Evolutionary conservation across 2,329 filamentous ascomycete species (phyloP), one percentile per base, ranked within the genome.

Genomic region (Cordyceps javanica): DNA sequence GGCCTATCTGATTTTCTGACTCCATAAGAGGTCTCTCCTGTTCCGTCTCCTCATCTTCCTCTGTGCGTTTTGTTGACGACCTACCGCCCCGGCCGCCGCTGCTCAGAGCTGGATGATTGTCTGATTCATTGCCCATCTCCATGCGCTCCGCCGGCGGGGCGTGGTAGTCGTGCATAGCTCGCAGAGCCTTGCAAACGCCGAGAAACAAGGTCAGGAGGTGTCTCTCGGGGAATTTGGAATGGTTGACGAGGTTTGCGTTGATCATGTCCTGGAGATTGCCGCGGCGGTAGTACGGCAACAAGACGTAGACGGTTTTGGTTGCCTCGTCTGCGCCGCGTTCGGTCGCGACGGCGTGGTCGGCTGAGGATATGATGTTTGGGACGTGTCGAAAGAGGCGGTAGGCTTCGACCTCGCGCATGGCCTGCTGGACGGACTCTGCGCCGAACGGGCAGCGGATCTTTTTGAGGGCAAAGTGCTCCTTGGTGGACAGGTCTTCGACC

Each of bases 361-460:
- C 79, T 63, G 85, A 85, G 67, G 88, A 87, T 70, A 97, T 96
- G 72, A 97, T 94, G 73, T 91, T 91, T 10, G 87, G 84, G 62
- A 90, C 84, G 64, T 87, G 86, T 57, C 85, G 78, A 76, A 99
- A 99, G 60, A 97, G 84, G 63, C 87, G 87, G 78, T 99, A 99
- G 51, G 94, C 93, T 72, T 97, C 93, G 61, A 97, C 94, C 77
- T 99, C 94, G 72, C 93, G 93, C 81, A 97, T 88, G 53, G 94
- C 94, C 71, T 90, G 91, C 64, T 91, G 86, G 59, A 99, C 93
- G 26, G 91, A 96, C 78, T 99, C 94, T 73, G 94, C 89, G 64
- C 94, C 94, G 69, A 99, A 97, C 5, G 94, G 93, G 79, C 94
- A 99, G 70, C 93, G 88, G 73, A 99, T 99, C 82, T 99, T 99